A percentile compares a stretch with the other conserved stretches of the same genome.
Conservation (phyloP, 805 yeast genomes). For the Hemisphaericaspora nanyangensis region DNA sequence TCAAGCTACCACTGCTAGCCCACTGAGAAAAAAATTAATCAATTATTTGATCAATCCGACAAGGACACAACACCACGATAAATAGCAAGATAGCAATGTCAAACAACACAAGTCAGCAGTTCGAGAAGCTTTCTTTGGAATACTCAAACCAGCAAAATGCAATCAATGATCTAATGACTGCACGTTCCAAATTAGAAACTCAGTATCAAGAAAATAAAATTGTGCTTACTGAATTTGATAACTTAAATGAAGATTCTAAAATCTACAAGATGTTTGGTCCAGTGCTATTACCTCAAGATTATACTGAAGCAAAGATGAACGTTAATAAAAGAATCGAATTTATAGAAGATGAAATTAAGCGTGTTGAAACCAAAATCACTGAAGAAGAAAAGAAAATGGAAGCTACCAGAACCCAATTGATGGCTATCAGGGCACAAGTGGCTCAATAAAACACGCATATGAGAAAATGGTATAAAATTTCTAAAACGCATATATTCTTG, state of each 20-base stretch:
- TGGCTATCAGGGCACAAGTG: slow-evolving; percentile 35
- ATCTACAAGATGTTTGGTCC: slow-evolving; percentile 91
- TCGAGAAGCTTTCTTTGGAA: slow-evolving; percentile 42
- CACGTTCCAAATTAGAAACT: slow-evolving; percentile 86
- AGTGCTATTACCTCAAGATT: slow-evolving; percentile 85
- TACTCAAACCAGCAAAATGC: slow-evolving; percentile 45
- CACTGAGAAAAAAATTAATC: too few relatives aligned
- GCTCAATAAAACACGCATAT: not conserved
- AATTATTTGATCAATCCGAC: too few relatives aligned
- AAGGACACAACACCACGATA: too few relatives aligned
- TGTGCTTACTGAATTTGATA: slow-evolving; percentile 75
- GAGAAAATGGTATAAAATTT: too few relatives aligned
- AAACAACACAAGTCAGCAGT: slow-evolving; percentile 19
- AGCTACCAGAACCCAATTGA: slow-evolving; percentile 50
- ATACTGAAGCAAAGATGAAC: slow-evolving; percentile 73
- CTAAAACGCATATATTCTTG: too few relatives aligned
- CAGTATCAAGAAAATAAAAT: slow-evolving; percentile 92
- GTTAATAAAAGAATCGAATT: slow-evolving; percentile 89
- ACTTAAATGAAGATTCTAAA: slow-evolving; percentile 62
- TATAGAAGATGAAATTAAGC: slow-evolving; percentile 66
- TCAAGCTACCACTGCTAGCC: too few relatives aligned
- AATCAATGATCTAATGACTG: slow-evolving; percentile 52
- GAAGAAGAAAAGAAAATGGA: slow-evolving; percentile 49
- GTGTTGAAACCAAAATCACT: slow-evolving; percentile 69
- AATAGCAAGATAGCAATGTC: slow-evolving; percentile 21